Base-by-base conservation (phyloP, 108 stramenopile genomes). In the Chaetoceros tenuissimus region DNA sequence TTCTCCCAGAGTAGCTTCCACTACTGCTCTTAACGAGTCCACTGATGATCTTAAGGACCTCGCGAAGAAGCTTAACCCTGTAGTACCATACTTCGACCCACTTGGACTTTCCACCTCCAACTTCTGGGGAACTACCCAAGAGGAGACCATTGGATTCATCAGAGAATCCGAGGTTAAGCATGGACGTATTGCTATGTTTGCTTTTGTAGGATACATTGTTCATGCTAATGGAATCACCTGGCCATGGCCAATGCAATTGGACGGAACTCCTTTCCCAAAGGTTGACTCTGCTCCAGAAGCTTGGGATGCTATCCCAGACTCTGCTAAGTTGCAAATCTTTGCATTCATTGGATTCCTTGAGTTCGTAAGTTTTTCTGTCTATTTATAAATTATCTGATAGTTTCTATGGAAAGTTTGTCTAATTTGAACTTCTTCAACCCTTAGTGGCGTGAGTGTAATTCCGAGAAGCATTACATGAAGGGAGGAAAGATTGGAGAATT, bases 161-260 rank as follows among this genome's bases (percentile, higher is more conserved):
- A 58, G 74, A 17, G 69, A 75, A 23, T 58, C 73, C 3, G 80
- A 68, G 66, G 80, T 72, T 51, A 72, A 76, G 59, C 71, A 72
- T 47, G 67, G 67, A 23, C 57, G 71, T 30, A 53, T 77, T 54
- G 76, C 76, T 48, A 78, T 78, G 76, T 69, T 70, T 46, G 76
- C 76, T 13, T 77, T 77, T 28, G 71, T 77, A 40, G 76, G 76
- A 47, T 77, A 72, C 68, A 69, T 73, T 46, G 75, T 77, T 2
- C 72, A 73, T 43, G 72, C 72, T 0, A 79, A 79, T 46, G 62
- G 63, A 21, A 63, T 74, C 50, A 68, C 62, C 49, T 78, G 62
- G 64, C 77, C 77, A n/a, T 78, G 77, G 77, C 48, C 77, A 16
- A 84, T 84, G 82, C 64, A 73, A 30, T 21, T 77, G 46, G 73